A percentile compares a stretch with the other conserved stretches of the same genome.
phyloP scores from a whole-genome alignment of 2,329 filamentous ascomycete species.

The Curvularia verruculosa region DNA sequence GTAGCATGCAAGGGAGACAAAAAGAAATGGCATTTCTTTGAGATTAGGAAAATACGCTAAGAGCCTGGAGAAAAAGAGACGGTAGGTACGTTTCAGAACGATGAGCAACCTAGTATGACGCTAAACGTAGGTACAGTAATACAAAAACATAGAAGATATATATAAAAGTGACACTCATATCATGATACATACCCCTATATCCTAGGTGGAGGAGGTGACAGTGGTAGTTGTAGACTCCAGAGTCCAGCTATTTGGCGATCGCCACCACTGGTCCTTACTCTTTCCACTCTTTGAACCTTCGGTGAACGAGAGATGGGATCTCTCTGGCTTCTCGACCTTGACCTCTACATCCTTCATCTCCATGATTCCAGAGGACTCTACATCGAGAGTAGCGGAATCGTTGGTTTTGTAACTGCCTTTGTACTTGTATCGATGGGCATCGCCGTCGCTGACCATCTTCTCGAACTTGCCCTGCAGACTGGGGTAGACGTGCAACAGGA shows the following conservation, averaged over 20 bases:
- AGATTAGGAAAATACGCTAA: neutral
- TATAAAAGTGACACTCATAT: neutral
- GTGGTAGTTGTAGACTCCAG: constrained; percentile 4
- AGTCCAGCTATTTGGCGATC: constrained; percentile 21
- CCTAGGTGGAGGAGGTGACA: neutral
- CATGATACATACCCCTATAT: neutral
- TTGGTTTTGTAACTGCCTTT: neutral
- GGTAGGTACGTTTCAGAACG: neutral
- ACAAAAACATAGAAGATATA: neutral
- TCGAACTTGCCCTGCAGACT: constrained; percentile 30
- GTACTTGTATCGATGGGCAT: constrained; percentile 1
- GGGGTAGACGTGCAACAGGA: constrained; percentile 34
- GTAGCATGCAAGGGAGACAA: neutral
- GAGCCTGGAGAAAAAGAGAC: neutral
- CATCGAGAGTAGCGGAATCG: constrained; percentile 5
- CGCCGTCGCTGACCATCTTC: constrained; percentile 16
- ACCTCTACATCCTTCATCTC: constrained; percentile 10
- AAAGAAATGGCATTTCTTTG: neutral
- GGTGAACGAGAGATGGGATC: neutral
- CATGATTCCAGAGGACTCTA: constrained; percentile 4
- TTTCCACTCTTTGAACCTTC: neutral
- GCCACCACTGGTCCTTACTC: constrained; percentile 17
- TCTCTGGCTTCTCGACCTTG: constrained; percentile 5
- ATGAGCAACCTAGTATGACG: neutral
- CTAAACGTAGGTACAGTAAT: neutral